These are phyloP conservation scores for Pseudozyma pruni DNA, from an alignment of 1,284 basidiomycete species.

Conservation along the genomic window DNA sequence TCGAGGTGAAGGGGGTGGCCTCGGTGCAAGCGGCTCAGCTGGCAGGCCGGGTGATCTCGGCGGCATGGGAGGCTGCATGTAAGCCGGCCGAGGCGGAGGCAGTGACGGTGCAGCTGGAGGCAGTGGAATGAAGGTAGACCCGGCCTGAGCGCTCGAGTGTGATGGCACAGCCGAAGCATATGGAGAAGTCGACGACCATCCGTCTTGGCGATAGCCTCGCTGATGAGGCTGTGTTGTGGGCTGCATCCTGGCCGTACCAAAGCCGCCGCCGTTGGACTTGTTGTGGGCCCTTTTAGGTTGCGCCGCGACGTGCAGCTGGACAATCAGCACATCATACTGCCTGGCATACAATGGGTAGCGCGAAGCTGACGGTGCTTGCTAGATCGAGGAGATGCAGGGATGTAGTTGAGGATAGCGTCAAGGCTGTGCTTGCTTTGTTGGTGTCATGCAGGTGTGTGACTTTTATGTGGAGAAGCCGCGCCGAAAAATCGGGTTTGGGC, in stretches of 20 bases:
- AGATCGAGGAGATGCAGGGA: no score
- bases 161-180: slow-evolving; percentile 1
- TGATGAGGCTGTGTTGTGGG: slow-evolving; percentile 17
- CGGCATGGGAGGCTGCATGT: not conserved
- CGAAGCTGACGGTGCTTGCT: not conserved
- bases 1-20: not conserved
- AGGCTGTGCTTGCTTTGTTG: slow-evolving; percentile 3
- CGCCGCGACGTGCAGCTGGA: no score
- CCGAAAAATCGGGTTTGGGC: not conserved
- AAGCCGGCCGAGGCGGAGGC: slow-evolving; percentile 11
- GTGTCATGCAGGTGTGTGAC: not conserved
- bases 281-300: no score
- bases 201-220: slow-evolving; percentile 8
- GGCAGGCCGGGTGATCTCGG: not conserved
- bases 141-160: not conserved
- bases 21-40: not conserved
- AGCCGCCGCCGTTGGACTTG: not conserved
- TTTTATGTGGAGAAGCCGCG: slow-evolving; percentile 2
- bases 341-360: no score
- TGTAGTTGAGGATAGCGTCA: not conserved
- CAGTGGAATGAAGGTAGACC: slow-evolving; percentile 7
- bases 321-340: no score
- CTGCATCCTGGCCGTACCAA: slow-evolving; percentile 6
- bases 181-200: slow-evolving; percentile 5
- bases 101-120: slow-evolving; percentile 20